A percentile compares a stretch with the other conserved stretches of the same genome.
Conservation (phyloP, 805 yeast genomes). For the Candida boidinii region DNA sequence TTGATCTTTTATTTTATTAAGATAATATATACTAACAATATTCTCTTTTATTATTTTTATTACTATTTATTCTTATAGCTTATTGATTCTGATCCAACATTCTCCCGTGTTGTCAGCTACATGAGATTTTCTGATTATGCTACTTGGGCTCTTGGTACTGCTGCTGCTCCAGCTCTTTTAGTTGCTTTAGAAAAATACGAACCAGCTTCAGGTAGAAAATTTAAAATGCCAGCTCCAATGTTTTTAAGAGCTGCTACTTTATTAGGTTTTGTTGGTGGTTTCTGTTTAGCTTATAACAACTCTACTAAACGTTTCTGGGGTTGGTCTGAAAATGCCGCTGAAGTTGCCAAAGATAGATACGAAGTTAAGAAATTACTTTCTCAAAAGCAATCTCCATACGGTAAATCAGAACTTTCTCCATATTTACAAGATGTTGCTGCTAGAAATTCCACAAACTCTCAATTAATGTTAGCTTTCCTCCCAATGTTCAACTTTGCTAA, state of each 20-base stretch:
- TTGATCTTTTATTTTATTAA: no score
- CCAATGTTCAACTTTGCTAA: conserved; percentile 80
- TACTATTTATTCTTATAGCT: no score
- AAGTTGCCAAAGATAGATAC: conserved; percentile 63
- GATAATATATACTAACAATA: no score
- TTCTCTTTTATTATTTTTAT: no score
- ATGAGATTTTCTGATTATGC: conserved; percentile 62
- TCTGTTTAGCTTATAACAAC: conserved; percentile 57
- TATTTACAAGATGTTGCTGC: conserved; percentile 69
- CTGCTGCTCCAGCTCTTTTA: conserved; percentile 39
- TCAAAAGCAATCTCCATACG: conserved; percentile 59
- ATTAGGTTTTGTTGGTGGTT: conserved; percentile 68
- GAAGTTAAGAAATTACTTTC: conserved; percentile 63
- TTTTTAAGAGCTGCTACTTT: conserved; percentile 51
- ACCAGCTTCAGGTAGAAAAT: conserved; percentile 35
- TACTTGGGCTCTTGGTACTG: conserved; percentile 37
- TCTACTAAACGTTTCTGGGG: conserved; percentile 75
- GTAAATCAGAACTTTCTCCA: conserved; percentile 53
- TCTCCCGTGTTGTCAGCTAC: conserved; percentile 61
- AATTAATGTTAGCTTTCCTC: conserved; percentile 46
- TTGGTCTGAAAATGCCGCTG: conserved; percentile 60
- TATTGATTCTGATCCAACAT: conserved; percentile 77
- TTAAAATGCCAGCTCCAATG: conserved; percentile 43
- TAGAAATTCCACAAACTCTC: conserved; percentile 69
- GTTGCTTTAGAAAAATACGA: conserved; percentile 37